These are phyloP conservation scores for Ophiostoma sp. DNA, from an alignment of 2,329 filamentous ascomycete species.

Conservation along the genomic window DNA sequence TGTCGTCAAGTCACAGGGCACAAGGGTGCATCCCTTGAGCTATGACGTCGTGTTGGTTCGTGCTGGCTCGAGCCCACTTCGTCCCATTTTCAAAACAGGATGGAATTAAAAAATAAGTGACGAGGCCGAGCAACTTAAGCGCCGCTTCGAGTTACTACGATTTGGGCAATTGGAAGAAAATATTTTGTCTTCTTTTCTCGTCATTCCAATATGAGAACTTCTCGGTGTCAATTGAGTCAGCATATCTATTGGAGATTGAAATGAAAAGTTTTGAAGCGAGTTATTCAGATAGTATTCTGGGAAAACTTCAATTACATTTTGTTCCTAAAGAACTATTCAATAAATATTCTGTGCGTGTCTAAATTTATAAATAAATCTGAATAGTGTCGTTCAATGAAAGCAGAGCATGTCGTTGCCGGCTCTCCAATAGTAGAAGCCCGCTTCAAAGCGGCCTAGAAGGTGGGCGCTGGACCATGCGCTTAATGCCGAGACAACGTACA, in stretches of 20 bases:
- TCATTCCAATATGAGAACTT: too few species aligned
- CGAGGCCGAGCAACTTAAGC: background rate
- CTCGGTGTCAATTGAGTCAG: too few species aligned
- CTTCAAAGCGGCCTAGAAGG: background rate
- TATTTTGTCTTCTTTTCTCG: background rate
- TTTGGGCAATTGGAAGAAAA: background rate
- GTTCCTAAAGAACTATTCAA: too few species aligned
- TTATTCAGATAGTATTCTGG: too few species aligned
- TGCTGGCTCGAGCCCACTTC: background rate
- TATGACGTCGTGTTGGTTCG: background rate
- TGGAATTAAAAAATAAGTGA: background rate
- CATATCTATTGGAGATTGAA: too few species aligned
- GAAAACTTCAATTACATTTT: too few species aligned
- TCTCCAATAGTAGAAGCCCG: background rate
- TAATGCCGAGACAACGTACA: conserved; percentile 4
- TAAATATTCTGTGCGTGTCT: too few species aligned
- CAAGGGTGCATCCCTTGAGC: background rate
- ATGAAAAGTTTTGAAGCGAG: too few species aligned
- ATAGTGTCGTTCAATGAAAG: background rate
- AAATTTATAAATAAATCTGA: background rate
- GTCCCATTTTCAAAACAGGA: background rate
- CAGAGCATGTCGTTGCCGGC: background rate
- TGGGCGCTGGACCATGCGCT: background rate
- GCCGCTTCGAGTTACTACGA: background rate
- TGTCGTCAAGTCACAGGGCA: background rate